Base-by-base conservation (phyloP, 139 green algal species). In the Chlamydomonas sp. region DNA sequence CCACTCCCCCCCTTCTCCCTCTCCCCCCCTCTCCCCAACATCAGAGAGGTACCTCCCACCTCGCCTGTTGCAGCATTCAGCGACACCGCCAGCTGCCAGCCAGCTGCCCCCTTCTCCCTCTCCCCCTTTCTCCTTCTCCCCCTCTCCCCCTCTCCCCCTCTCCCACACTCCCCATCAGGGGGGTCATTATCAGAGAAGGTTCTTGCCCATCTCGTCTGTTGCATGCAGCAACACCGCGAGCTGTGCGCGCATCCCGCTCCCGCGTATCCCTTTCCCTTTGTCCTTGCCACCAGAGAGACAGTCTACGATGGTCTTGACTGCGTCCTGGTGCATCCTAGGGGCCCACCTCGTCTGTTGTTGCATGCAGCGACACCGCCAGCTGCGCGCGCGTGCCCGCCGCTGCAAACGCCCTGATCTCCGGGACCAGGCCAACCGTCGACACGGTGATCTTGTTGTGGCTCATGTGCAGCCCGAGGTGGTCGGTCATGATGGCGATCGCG, bases 301-400 rank as follows among this genome's bases (percentile, higher is more conserved):
- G 20, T n/a, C n/a, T n/a, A n/a, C n/a, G n/a, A n/a, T 54, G 16
- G 13, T 20, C 13, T 54, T 26, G n/a, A n/a, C n/a, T n/a, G n/a
- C n/a, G n/a, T n/a, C n/a, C n/a, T n/a, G n/a, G n/a, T n/a, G n/a
- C n/a, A n/a, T n/a, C n/a, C n/a, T n/a, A 54, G 13, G 16, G 20
- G 20, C 43, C 16, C 43, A 54, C 43, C 62, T 88, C 83, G 71
- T 97, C 89, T 6, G 88, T 96, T 48, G 91, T 93, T 30, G 90
- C 91, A 65, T 97, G 91, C 35, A 97, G 87, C 0, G 80, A 91
- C 8, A 97, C 80, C 0, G 92, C 92, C 50, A 98, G 78, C 69
- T 88, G 82, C 3, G 75, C 88, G 1, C 67, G 64, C 39, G 57
- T 31, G 16, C 38, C 20, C 1, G 26, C 67, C 2, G 66, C 47